Evolutionary conservation across 257 asterid genomes (phyloP), one percentile per base, ranked within the genome.

Genomic region (Euphrasia confusa): DNA sequence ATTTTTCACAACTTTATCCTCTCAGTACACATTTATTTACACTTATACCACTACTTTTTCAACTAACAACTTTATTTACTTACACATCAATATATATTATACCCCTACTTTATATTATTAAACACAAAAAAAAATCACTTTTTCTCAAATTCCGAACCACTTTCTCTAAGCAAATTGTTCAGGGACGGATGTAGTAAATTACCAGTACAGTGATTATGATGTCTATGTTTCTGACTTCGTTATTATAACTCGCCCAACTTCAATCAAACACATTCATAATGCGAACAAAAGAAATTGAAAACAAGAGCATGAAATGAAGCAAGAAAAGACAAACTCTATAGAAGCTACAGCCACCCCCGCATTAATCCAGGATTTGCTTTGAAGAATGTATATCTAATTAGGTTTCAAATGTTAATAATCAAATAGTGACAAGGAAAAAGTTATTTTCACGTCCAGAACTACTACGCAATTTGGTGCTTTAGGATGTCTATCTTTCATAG

Each of bases 331-430:
- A 14, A 14, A 50, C 2, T 17, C 60, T 12, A 11, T 26, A 12
- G 40, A 55, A 55, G 40, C 15, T 55, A 55, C 12, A 26, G 17
- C 39, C 33, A 4, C 40, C 60, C 60, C 60, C 12, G 39, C 60
- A 50, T 55, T 26, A 26, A 55, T 28, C 40, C 60, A 55, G 40
- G 32, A 55, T 10, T 55, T 55, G 39, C 60, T 55, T 11, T 55
- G 60, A 55, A 30, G 4, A 24, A 54, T 54, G 33, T 54, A 18
- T 11, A 7, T 10, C 33, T 27, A 26, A 55, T 55, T 26, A 5
- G 13, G 56, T 17, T 17, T 1, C 28, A n/a, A 6, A 15, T 15
- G 27, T 50, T 17, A 50, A 50, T n/a, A 49, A 49, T 42, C 26
- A 49, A n/a, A n/a, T 15, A n/a, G 54, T 49, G 13, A 49, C 54